Percentiles rank a stretch among this genome's conserved stretches.
Conservation (phyloP, 345 rosid genomes). For the Arabidopsis arenosa region DNA sequence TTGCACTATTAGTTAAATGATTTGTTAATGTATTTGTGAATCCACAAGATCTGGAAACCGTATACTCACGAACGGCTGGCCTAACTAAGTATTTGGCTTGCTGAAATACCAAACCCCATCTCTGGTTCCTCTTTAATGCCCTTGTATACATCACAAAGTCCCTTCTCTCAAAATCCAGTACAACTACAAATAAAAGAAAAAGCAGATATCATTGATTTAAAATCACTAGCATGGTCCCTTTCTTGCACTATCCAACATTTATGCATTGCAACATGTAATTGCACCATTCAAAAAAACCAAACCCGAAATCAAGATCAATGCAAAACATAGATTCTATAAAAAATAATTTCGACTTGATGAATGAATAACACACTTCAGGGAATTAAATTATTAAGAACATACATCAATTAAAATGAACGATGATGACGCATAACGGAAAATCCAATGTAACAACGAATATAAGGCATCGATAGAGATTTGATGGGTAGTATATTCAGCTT, state of each 20-base stretch:
- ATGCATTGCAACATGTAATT: slow-evolving; percentile 8
- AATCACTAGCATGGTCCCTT: slow-evolving; percentile 14
- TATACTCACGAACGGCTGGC: slow-evolving; percentile 48
- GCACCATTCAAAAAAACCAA: background rate
- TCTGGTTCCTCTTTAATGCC: slow-evolving; percentile 67
- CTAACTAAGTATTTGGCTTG: slow-evolving; percentile 53
- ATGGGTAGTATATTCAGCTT: background rate
- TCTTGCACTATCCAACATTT: slow-evolving; percentile 16
- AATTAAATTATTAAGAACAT: slow-evolving; percentile 4
- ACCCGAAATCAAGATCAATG: background rate
- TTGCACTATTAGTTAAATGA: slow-evolving; percentile 37
- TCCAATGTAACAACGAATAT: slow-evolving; percentile 23
- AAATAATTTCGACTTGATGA: background rate
- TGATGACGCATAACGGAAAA: background rate
- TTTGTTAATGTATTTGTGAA: slow-evolving; percentile 36
- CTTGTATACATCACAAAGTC: slow-evolving; percentile 69
- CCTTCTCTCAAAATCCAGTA: slow-evolving; percentile 32
- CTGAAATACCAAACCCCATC: slow-evolving; percentile 60
- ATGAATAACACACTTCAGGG: background rate
- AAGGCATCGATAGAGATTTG: background rate
- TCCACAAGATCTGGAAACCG: slow-evolving; percentile 46
- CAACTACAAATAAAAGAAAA: slow-evolving; percentile 28
- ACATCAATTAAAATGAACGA: background rate
- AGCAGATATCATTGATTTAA: background rate
- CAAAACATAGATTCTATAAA: slow-evolving; percentile 15